Percentiles rank a stretch among this genome's conserved stretches.
Evolutionary conservation across 768 basidiomycete genomes (phyloP).

Genomic region (Vararia minispora): DNA sequence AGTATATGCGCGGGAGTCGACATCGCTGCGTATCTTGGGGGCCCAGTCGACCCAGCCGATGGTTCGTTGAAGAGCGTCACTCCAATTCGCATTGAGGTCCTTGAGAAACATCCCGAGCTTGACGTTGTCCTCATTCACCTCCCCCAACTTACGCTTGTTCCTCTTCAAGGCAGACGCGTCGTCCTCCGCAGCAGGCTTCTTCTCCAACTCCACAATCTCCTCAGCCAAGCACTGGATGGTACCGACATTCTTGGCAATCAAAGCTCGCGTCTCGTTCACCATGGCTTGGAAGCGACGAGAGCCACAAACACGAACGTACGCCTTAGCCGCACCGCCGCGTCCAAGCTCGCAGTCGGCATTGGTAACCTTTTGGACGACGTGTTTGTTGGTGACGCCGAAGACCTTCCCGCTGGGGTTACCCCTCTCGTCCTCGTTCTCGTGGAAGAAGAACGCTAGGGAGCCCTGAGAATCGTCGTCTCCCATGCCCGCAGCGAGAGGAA

Average conservation of each 20-base stretch:
- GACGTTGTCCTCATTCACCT: constrained; percentile 14
- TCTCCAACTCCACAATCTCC: constrained; percentile 18
- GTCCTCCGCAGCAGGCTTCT: constrained; percentile 16
- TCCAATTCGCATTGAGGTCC: constrained; percentile 16
- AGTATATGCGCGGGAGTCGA: constrained; percentile 16
- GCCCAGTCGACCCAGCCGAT: constrained; percentile 18
- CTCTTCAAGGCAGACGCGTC: constrained; percentile 4
- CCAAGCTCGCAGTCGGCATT: constrained; percentile 9
- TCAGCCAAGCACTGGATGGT: constrained; percentile 12
- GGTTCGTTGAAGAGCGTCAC: constrained; percentile 14
- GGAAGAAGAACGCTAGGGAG: constrained; percentile 1
- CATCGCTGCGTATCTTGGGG: constrained; percentile 16
- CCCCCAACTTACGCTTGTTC: constrained; percentile 11
- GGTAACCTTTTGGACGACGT: constrained; percentile 20
- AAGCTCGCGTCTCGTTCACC: constrained; percentile 18
- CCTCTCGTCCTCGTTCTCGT: constrained; percentile 19
- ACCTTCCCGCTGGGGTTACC: constrained; percentile 19
- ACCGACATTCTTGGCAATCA: constrained; percentile 8
- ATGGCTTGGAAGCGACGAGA: constrained; percentile 16
- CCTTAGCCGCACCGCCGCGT: constrained; percentile 13
- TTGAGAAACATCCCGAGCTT: constrained; percentile 17
- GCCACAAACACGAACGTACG: constrained; percentile 12
- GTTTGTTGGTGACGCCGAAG: constrained; percentile 20
- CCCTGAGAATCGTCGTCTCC: constrained; percentile 1
- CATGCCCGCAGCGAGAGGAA: constrained; percentile 1